Evolutionary conservation across 1,284 basidiomycete species (phyloP).

Genomic region (Malassezia nana): DNA sequence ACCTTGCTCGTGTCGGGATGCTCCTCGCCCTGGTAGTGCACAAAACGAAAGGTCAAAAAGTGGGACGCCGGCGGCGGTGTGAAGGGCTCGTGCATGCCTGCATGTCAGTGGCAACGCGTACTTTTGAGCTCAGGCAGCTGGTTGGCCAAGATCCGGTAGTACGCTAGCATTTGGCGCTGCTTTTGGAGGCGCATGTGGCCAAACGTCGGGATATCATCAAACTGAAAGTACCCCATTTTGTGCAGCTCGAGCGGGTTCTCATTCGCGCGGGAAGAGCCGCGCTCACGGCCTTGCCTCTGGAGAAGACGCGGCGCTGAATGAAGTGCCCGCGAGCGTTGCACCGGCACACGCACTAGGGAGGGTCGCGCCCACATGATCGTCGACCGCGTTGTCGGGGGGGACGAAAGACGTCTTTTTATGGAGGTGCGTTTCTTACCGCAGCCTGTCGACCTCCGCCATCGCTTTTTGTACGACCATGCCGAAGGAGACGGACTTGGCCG

Average conservation of each 20-base stretch:
- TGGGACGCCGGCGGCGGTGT: constrained; percentile 26
- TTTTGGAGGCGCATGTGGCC: constrained; percentile 36
- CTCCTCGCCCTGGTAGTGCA: constrained; percentile 48
- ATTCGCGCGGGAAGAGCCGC: constrained; percentile 14
- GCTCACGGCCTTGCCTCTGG: constrained; percentile 27
- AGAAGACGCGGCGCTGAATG: not conserved
- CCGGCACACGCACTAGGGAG: not conserved
- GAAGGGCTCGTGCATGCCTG: constrained; percentile 42
- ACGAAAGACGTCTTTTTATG: not conserved
- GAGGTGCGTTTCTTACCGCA: constrained; percentile 12
- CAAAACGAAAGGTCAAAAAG: constrained; percentile 38
- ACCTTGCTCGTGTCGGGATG: constrained; percentile 49
- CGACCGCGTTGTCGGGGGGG: not conserved
- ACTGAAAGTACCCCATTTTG: constrained; percentile 35
- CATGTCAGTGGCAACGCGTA: constrained; percentile 10
- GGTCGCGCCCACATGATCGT: constrained; percentile 1
- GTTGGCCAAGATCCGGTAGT: constrained; percentile 31
- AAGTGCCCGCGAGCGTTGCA: not conserved
- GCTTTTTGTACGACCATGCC: constrained; percentile 1
- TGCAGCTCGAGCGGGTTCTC: constrained; percentile 29
- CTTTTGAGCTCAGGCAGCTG: constrained; percentile 40
- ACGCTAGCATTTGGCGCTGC: constrained; percentile 34
- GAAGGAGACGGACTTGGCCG: not conserved
- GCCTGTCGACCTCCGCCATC: not conserved
- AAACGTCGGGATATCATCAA: constrained; percentile 42